Evolutionary conservation across 2,329 filamentous ascomycete species (phyloP).

Genomic region (Talaromyces albobiverticillius): DNA sequence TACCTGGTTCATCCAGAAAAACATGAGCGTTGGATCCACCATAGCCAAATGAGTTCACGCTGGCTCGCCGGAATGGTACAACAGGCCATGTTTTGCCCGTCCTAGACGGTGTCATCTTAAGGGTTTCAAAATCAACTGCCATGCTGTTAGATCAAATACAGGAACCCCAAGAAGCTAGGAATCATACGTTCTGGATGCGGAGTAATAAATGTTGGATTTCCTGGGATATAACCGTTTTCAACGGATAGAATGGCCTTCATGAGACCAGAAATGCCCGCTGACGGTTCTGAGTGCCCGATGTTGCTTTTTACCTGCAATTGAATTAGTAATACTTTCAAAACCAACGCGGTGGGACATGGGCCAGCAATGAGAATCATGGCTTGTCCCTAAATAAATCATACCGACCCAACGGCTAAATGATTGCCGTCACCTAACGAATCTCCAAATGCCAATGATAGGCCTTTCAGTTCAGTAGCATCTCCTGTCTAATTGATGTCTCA

Average conservation of each 20-base stretch:
- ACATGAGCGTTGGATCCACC: conserved; percentile 36
- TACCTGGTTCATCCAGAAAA: conserved; percentile 18
- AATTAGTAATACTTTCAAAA: no score
- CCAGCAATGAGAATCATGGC: no score
- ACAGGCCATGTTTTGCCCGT: no score
- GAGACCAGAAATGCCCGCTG: conserved; percentile 24
- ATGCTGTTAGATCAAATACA: no score
- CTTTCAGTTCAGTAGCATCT: conserved; percentile 19
- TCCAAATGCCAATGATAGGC: conserved; percentile 7
- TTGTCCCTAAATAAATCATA: no score
- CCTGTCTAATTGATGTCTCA: no score
- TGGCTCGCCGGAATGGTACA: conserved; percentile 19
- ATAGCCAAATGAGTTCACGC: conserved; percentile 46
- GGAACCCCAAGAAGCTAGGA: no score
- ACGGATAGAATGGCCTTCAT: conserved; percentile 32
- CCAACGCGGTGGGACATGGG: no score
- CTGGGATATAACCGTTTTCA: not conserved
- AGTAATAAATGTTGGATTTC: not conserved
- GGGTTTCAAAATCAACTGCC: no score
- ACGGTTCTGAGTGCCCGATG: conserved; percentile 33
- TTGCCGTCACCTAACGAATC: not conserved
- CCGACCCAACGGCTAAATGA: conserved; percentile 24
- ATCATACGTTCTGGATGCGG: conserved; percentile 24
- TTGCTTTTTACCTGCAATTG: no score
- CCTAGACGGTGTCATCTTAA: no score